Evolutionary conservation across 2,329 filamentous ascomycete genomes (phyloP), one percentile per base, ranked within the genome.

Genomic region (Aspergillus hiratsukae): DNA sequence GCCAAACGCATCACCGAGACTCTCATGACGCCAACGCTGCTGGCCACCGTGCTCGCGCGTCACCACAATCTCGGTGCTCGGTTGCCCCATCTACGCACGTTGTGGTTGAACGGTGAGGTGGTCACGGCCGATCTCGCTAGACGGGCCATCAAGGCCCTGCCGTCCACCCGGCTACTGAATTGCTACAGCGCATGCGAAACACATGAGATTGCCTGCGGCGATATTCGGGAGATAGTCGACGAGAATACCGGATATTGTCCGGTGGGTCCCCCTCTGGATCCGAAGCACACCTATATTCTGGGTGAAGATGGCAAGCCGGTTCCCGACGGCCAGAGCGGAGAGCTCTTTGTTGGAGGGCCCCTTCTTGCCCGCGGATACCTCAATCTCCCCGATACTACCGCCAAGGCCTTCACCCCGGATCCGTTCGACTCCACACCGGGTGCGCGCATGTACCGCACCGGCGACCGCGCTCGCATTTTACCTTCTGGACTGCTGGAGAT

Each of bases 171-270:
- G 17, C 74, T 93, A 11, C 82, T 92, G 59, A 93, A 92, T 64
- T 88, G 88, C 64, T 93, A 93, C 75, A 91, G 88, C 66, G 88
- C 89, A 17, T 91, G 88, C 66, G 89, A 93, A 71, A 92, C 89
- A 0, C 88, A 91, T 61, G 88, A 91, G 72, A 86, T 90, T 58
- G 88, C 89, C 1, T 90, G 87, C 61, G 89, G 89, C 43, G 88
- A 91, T 64, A 87, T 92, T 61, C 78, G 80, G 55, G 81, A 84
- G 1, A 88, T 91, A 71, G 71, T 90, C 31, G 79, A 86, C 52
- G 77, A 80, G n/a, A 81, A 88, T 48, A 77, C 83, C 1, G 77
- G 81, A 1, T 88, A 90, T 60, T 91, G 88, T 61, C 88, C 89
- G 0, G 88, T 92, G 11, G 89, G 89, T 0, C 85, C 82, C 1